Conservation (phyloP, 106 monocot genomes). For the Alisma plantagoaquatica region DNA sequence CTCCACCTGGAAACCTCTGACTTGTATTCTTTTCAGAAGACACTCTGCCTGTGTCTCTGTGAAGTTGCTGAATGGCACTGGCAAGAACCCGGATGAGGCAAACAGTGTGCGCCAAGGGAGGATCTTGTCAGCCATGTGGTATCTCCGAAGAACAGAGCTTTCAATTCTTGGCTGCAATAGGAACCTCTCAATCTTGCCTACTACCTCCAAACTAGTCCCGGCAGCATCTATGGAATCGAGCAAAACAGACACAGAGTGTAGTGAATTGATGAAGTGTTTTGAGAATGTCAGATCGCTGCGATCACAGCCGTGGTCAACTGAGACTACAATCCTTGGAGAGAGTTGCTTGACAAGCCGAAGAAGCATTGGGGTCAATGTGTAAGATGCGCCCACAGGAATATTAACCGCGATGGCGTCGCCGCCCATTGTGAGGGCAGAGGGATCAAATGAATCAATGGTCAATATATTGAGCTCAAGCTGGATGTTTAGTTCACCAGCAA, state of each 20-base stretch:
- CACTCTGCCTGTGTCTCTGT: conserved; percentile 88
- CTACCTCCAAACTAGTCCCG: conserved; percentile 39
- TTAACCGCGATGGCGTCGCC: conserved; percentile 71
- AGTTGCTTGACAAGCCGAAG: conserved; percentile 68
- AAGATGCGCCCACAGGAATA: conserved; percentile 35
- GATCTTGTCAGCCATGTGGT: conserved; percentile 27
- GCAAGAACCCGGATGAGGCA: conserved; percentile 43
- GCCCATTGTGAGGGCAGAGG: conserved; percentile 16
- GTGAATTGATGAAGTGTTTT: conserved; percentile 49
- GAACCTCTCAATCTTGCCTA: conserved; percentile 62
- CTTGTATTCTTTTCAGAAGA: conserved; percentile 79
- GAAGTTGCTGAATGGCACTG: conserved; percentile 74
- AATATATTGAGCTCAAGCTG: conserved; percentile 67
- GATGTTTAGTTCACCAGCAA: conserved; percentile 55
- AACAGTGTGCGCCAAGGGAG: conserved; percentile 48
- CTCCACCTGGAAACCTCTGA: conserved; percentile 76
- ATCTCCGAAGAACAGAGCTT: conserved; percentile 32
- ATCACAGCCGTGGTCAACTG: conserved; percentile 56
- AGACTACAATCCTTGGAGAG: conserved; percentile 61
- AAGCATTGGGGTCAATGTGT: conserved; percentile 20
- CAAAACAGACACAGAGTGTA: conserved; percentile 46
- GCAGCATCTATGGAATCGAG: conserved; percentile 85
- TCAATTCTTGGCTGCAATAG: conserved; percentile 66
- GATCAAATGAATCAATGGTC: conserved; percentile 51
- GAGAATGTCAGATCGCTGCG: conserved; percentile 59